Evolutionary conservation across 306 rosid genomes (phyloP).

Genomic region (Pterocarpus santalinus): DNA sequence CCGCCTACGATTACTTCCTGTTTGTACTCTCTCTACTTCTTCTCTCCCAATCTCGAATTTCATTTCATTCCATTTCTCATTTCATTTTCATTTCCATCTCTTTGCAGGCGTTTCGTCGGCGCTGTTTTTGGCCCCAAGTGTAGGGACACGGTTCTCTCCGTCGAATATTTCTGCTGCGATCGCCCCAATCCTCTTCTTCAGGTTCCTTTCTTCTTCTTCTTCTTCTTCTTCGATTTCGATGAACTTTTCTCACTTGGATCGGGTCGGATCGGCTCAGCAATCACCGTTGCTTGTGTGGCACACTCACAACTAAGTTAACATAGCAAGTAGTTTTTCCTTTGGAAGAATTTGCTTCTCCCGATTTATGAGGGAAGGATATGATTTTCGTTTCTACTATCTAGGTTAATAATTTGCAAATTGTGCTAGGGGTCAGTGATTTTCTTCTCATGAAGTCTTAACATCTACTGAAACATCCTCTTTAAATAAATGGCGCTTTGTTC

Average conservation of each 20-base stretch:
- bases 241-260: too few species aligned
- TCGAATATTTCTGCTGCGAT: constrained; percentile 87
- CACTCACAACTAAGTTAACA: neutral
- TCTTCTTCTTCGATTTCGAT: constrained; percentile 5
- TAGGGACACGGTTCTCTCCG: constrained; percentile 65
- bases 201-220: constrained; percentile 50
- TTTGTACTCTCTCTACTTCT: constrained; percentile 9
- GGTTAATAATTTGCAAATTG: neutral
- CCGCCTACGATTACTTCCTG: constrained; percentile 88
- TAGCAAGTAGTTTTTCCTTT: neutral
- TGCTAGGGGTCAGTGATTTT: neutral
- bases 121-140: constrained; percentile 75
- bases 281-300: neutral
- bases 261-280: neutral
- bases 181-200: constrained; percentile 94
- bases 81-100: neutral
- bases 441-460: neutral
- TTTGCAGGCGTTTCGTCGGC: constrained; percentile 74
- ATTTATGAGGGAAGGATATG: neutral
- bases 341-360: neutral
- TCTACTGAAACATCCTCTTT: neutral
- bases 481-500: neutral
- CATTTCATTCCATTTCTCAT: neutral
- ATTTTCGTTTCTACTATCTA: neutral
- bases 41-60: neutral